These are phyloP conservation scores for Psophocarpus tetragonolobus DNA, from an alignment of 306 rosid species.

Conservation along the genomic window DNA sequence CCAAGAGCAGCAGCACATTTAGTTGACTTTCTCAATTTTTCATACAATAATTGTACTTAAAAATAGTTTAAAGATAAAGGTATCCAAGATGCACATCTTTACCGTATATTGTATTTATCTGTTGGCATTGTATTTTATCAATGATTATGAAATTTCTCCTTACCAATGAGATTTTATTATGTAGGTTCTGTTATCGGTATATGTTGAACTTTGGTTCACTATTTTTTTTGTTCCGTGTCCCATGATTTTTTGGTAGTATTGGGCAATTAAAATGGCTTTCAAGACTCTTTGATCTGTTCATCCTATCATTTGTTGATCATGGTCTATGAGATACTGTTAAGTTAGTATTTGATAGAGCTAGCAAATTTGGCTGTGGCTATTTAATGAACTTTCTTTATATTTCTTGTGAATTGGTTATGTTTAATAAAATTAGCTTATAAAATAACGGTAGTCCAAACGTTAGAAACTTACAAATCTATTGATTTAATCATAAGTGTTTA, in stretches of 20 bases:
- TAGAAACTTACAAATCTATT: too few relatives aligned
- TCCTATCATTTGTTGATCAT: not conserved
- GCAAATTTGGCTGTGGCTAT: not conserved
- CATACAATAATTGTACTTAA: constrained; percentile 18
- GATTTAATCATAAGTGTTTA: too few relatives aligned
- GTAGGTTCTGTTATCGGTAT: not conserved
- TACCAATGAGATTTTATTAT: not conserved
- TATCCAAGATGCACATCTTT: constrained; percentile 19
- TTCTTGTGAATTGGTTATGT: not conserved
- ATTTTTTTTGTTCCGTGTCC: not conserved
- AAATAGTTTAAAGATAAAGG: constrained; percentile 25
- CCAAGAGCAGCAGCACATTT: constrained; percentile 5
- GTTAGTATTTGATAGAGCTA: not conserved
- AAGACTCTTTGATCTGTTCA: not conserved
- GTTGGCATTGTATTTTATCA: constrained; percentile 7
- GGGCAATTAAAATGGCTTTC: not conserved
- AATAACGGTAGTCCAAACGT: too few relatives aligned
- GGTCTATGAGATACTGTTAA: not conserved
- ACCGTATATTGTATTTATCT: constrained; percentile 30
- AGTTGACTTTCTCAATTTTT: constrained; percentile 23
- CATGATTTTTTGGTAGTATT: not conserved
- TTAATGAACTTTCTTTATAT: not conserved
- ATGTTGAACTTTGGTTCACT: not conserved
- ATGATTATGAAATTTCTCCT: constrained; percentile 1
- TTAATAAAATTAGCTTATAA: too few relatives aligned